Conservation (phyloP, 495 filamentous ascomycete genomes). For the Cercophora samala region DNA sequence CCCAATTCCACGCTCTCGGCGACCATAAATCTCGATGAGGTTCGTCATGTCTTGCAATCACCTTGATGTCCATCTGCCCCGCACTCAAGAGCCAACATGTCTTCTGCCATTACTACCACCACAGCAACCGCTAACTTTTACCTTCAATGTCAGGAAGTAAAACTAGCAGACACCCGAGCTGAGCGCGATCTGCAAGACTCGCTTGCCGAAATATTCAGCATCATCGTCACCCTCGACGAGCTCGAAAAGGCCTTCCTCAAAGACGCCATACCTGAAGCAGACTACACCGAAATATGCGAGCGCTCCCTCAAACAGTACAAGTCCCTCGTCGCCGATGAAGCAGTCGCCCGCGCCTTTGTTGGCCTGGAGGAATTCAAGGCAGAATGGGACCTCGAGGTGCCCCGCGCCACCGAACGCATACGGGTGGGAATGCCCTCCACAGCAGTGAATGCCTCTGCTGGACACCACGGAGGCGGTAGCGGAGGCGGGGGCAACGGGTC, state of each 20-base stretch:
- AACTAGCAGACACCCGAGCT: constrained; percentile 75
- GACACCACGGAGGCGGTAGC: background rate
- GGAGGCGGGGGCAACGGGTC: constrained; percentile 35
- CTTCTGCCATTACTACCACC: background rate
- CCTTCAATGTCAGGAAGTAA: constrained; percentile 71
- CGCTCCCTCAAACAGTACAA: constrained; percentile 95
- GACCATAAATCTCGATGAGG: constrained; percentile 91
- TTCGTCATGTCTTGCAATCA: constrained; percentile 33
- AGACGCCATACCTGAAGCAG: constrained; percentile 84
- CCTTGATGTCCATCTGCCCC: constrained; percentile 17
- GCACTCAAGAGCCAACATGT: constrained; percentile 11
- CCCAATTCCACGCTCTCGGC: constrained; percentile 74
- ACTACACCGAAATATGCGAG: constrained; percentile 94
- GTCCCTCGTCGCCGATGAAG: constrained; percentile 83
- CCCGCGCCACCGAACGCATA: constrained; percentile 87
- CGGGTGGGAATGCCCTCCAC: constrained; percentile 78
- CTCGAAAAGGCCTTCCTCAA: constrained; percentile 96
- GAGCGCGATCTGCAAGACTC: constrained; percentile 95
- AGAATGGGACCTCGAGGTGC: constrained; percentile 90
- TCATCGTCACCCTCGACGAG: constrained; percentile 91
- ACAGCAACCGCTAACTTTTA: background rate
- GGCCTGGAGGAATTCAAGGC: constrained; percentile 92
- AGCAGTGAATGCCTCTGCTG: constrained; percentile 53
- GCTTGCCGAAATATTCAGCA: constrained; percentile 94
- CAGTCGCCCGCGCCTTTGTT: constrained; percentile 74